Conservation (phyloP, 768 basidiomycete genomes). For the Trametes villosa region DNA sequence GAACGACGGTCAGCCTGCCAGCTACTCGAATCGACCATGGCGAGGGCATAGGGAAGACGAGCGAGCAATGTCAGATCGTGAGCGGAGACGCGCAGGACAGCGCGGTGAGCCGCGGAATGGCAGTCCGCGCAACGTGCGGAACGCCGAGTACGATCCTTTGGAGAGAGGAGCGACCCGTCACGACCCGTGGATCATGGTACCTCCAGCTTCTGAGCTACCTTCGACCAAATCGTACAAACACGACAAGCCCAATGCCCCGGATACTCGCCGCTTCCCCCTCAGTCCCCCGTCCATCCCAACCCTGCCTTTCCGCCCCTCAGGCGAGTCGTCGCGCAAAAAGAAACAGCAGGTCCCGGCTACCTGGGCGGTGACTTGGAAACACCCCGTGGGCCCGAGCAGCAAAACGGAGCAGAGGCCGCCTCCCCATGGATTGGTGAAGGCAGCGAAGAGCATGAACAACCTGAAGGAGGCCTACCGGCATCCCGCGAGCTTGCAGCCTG, state of each 20-base stretch:
- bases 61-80: slow-evolving; percentile 9
- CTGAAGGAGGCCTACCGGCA: slow-evolving; percentile 43
- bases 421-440: slow-evolving; percentile 37
- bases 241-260: slow-evolving; percentile 30
- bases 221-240: slow-evolving; percentile 28
- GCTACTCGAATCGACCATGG: slow-evolving; percentile 2
- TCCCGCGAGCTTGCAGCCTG: slow-evolving; percentile 42
- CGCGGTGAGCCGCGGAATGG: slow-evolving; percentile 3
- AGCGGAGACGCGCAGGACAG: slow-evolving; percentile 8
- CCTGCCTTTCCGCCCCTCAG: slow-evolving; percentile 18
- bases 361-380: slow-evolving; percentile 58
- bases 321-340: slow-evolving; percentile 28
- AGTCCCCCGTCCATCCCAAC: slow-evolving; percentile 15
- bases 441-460: slow-evolving; percentile 64
- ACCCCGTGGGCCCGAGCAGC: slow-evolving; percentile 36
- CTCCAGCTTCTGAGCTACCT: slow-evolving; percentile 22
- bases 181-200: slow-evolving; percentile 28
- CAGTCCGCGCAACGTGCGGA: slow-evolving; percentile 3
- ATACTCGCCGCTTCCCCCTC: slow-evolving; percentile 29
- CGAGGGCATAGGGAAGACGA: slow-evolving; percentile 7
- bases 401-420: slow-evolving; percentile 43
- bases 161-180: slow-evolving; percentile 1
- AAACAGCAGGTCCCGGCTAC: slow-evolving; percentile 48
- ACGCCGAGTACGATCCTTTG: slow-evolving; percentile 3
- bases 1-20: slow-evolving; percentile 14